A percentile compares a stretch with the other conserved stretches of the same genome.
These are phyloP conservation scores for Leucosporidium scottii DNA, from an alignment of 768 basidiomycete species.

Conservation along the genomic window DNA sequence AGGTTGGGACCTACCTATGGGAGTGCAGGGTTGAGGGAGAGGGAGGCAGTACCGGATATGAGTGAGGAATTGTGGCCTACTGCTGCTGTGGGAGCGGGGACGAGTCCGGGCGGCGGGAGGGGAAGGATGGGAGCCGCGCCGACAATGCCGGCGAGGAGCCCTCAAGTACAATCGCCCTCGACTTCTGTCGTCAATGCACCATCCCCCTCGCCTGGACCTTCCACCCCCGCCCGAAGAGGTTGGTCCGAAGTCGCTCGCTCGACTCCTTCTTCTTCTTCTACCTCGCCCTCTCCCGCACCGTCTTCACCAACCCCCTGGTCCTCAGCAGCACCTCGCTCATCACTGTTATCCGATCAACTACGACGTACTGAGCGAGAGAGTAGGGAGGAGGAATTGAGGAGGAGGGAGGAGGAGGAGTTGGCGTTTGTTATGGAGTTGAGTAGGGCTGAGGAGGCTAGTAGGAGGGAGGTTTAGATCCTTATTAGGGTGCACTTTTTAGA, in stretches of 20 bases:
- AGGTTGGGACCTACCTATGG: conserved; percentile 29
- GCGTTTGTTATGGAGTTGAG: conserved; percentile 21
- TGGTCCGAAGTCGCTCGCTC: conserved; percentile 12
- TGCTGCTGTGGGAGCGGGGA: no score
- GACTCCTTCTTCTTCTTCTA: background rate
- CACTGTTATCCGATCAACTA: conserved; percentile 19
- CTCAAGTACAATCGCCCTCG: background rate
- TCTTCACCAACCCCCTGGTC: background rate
- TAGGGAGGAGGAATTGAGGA: background rate
- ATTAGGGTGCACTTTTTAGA: no score
- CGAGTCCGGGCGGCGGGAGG: no score
- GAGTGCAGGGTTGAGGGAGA: no score
- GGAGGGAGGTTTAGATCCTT: conserved; percentile 3
- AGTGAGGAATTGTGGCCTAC: conserved; percentile 19
- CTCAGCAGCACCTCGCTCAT: background rate
- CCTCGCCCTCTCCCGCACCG: background rate
- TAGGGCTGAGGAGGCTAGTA: conserved; percentile 10
- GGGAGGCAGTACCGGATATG: conserved; percentile 18
- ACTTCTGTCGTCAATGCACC: no score
- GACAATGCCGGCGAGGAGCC: background rate
- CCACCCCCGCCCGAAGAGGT: background rate
- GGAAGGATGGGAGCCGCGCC: background rate
- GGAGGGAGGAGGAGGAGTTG: conserved; percentile 25
- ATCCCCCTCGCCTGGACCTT: background rate
- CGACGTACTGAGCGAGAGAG: background rate